These are phyloP conservation scores for Nyssa sinensis DNA, from an alignment of 148 eudicot genomes.

Conservation along the genomic window DNA sequence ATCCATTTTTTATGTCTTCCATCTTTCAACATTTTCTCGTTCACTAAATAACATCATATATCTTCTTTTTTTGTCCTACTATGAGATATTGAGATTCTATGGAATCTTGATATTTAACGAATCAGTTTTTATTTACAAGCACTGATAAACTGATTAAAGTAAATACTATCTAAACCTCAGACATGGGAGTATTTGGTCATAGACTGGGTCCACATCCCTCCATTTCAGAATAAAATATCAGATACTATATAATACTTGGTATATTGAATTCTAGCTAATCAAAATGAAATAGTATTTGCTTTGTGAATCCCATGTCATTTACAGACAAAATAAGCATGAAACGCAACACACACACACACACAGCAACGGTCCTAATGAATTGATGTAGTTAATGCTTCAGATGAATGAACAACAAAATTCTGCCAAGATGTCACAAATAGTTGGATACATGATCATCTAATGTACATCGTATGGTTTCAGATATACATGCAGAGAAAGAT, in stretches of 20 bases:
- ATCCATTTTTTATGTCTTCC: background rate
- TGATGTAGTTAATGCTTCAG: background rate
- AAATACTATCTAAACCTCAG: background rate
- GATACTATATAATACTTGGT: background rate
- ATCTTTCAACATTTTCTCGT: background rate
- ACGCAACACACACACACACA: background rate
- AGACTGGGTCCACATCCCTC: no score
- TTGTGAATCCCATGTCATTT: background rate
- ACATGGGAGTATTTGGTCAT: background rate
- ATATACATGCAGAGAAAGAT: slow-evolving; percentile 16
- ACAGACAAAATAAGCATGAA: background rate
- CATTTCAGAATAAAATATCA: no score
- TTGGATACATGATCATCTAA: slow-evolving; percentile 16
- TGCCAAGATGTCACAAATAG: background rate
- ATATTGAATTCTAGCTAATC: background rate
- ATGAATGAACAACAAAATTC: background rate
- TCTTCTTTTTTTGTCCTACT: no score
- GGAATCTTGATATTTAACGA: background rate
- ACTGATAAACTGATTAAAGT: background rate
- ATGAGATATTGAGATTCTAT: background rate
- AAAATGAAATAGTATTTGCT: background rate
- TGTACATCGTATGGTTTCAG: slow-evolving; percentile 15
- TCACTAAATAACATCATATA: background rate
- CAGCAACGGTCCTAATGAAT: background rate
- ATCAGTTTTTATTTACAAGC: background rate